Percentiles rank a stretch among this genome's conserved stretches.
Evolutionary conservation across 257 asterid species (phyloP).

Genomic region (Solanum sejunctum): DNA sequence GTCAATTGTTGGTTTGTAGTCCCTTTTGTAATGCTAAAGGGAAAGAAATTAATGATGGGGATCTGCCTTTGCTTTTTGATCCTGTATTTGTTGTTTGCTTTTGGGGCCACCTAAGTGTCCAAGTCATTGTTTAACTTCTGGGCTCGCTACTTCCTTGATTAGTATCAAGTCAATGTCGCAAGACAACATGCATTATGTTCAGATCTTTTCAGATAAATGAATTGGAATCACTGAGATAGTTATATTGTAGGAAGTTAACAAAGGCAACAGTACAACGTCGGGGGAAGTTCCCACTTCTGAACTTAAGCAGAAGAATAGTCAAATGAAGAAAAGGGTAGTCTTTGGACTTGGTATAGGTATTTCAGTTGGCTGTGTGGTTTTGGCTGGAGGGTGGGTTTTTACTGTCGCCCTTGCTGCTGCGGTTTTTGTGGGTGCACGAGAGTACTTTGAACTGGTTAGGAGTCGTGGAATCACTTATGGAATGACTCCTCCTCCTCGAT

Average conservation of each 20-base stretch:
- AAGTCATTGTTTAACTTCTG: background rate
- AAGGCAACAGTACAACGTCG: slow-evolving; percentile 21
- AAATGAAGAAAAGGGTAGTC: slow-evolving; percentile 63
- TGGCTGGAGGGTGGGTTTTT: slow-evolving; percentile 94
- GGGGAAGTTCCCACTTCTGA: slow-evolving; percentile 27
- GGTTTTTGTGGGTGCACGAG: slow-evolving; percentile 69
- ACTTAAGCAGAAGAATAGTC: slow-evolving; percentile 37
- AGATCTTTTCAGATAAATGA: slow-evolving; percentile 3
- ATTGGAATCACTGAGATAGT: slow-evolving; percentile 18
- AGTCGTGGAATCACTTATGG: slow-evolving; percentile 93
- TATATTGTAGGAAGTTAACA: slow-evolving; percentile 62
- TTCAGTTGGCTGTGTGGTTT: slow-evolving; percentile 72
- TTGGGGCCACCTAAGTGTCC: background rate
- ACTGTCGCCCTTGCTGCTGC: slow-evolving; percentile 70
- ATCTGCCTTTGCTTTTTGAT: background rate
- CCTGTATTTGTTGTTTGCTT: background rate
- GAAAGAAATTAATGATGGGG: background rate
- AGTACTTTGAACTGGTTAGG: slow-evolving; percentile 93
- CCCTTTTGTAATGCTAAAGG: background rate
- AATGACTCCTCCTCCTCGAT: slow-evolving; percentile 98
- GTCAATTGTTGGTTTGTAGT: background rate
- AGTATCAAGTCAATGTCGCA: background rate
- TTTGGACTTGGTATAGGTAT: slow-evolving; percentile 88
- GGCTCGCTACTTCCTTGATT: background rate
- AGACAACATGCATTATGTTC: background rate